These are phyloP conservation scores for Aureobasidium sp. DNA, from an alignment of 2,329 filamentous ascomycete species.

Conservation along the genomic window DNA sequence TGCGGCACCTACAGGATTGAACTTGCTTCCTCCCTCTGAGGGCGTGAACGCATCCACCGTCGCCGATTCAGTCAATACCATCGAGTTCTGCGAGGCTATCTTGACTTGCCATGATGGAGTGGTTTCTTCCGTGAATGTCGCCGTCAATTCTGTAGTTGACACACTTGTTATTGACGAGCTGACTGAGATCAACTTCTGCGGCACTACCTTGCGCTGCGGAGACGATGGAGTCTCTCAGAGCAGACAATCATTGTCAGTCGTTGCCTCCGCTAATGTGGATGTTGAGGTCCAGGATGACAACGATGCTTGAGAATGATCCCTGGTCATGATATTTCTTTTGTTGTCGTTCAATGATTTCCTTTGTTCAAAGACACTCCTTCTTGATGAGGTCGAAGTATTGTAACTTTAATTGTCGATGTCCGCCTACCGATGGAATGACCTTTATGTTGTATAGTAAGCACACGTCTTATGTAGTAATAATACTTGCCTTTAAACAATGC, in stretches of 20 bases:
- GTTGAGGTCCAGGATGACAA: background rate
- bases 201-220: background rate
- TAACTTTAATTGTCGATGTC: background rate
- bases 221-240: background rate
- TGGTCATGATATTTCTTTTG: background rate
- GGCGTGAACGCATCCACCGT: background rate
- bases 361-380: background rate
- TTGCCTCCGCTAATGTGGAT: background rate
- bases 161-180: background rate
- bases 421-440: background rate
- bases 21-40: background rate
- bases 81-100: background rate
- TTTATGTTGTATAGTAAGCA: background rate
- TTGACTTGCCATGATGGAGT: background rate
- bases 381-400: background rate
- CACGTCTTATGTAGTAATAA: background rate
- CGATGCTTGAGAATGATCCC: background rate
- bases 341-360: background rate
- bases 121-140: background rate
- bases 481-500: background rate
- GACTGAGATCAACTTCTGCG: background rate
- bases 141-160: background rate
- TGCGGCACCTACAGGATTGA: background rate
- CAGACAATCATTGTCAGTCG: background rate
- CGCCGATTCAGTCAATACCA: background rate